Evolutionary conservation across 1,139 yeast genomes (phyloP).

Genomic region (Lodderomyces oxycetoniae): DNA sequence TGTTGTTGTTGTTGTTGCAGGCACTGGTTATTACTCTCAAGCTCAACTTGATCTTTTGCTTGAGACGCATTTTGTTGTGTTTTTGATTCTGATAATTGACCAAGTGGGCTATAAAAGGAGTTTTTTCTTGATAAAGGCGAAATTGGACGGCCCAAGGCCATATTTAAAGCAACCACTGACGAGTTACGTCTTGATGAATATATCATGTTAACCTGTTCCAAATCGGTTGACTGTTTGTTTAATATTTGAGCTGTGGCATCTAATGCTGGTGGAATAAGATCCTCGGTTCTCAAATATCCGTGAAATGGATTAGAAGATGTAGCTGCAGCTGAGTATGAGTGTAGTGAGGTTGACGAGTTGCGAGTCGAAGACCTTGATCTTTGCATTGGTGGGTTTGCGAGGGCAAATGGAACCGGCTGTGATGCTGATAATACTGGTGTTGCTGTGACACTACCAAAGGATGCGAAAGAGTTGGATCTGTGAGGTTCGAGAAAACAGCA

Average conservation of each 20-base stretch:
- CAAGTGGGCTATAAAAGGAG: slow-evolving; percentile 21
- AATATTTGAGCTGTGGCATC: slow-evolving; percentile 59
- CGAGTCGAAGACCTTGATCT: slow-evolving; percentile 25
- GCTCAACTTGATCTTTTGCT: background rate
- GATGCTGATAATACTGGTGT: slow-evolving; percentile 12
- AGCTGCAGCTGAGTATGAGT: slow-evolving; percentile 10
- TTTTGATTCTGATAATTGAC: background rate
- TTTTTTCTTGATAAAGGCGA: slow-evolving; percentile 39
- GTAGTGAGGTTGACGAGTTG: slow-evolving; percentile 25
- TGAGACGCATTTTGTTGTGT: background rate
- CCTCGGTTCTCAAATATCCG: slow-evolving; percentile 38
- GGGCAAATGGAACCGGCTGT: slow-evolving; percentile 7
- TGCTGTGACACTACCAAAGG: slow-evolving; percentile 7
- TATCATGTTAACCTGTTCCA: slow-evolving; percentile 52
- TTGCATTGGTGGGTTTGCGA: slow-evolving; percentile 1
- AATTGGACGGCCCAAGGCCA: slow-evolving; percentile 52
- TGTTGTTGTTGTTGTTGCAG: slow-evolving; percentile 1
- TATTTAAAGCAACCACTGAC: slow-evolving; percentile 53
- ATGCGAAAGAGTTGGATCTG: slow-evolving; percentile 10
- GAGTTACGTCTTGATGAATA: slow-evolving; percentile 50
- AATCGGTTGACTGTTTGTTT: background rate
- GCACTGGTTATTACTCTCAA: no score
- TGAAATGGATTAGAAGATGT: slow-evolving; percentile 7
- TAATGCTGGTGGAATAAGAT: slow-evolving; percentile 76
- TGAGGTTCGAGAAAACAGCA: slow-evolving; percentile 11